Base-by-base conservation (phyloP, 345 rosid genomes). In the Fremontodendron californicum region DNA sequence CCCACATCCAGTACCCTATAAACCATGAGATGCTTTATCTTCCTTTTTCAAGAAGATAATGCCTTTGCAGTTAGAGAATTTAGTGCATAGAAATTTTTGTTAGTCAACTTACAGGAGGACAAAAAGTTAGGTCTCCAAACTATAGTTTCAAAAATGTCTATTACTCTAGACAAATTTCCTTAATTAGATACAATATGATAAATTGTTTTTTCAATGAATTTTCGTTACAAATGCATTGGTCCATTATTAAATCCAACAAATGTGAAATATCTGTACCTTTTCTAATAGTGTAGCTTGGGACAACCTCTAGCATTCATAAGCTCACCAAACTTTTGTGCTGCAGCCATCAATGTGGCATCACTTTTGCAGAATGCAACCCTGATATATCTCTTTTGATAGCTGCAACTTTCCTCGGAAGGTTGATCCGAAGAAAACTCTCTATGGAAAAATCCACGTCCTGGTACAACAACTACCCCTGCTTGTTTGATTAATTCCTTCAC, bases 1-100 rank as follows among this genome's bases (percentile, higher is more conserved):
- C 0, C 99, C 98, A 0, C 99, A 97, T 8, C 97, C 97, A 5
- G 96, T 91, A 19, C 93, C 97, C 29, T 90, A 93, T 94, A 91
- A 81, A 81, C 97, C 99, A 70, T 92, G 80, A 71, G 55, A 19
- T 57, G 23, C 60, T 23, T 76, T 37, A 57, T 57, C 16, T 29
- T 21, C n/a, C 12, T 23, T 18, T 61, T 13, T 27, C 58, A 46
- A 45, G 12, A n/a, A 73, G 33, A 6, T 35, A 73, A 37, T 21
- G 4, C 9, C 6, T 29, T 42, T 29, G 25, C 35, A 8, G 37
- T 58, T 55, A 68, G 33, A 68, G 48, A 58, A 68, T 35, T 42
- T 21, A 37, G 43, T 4, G 27, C 66, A 27, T 27, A 40, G 25
- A 21, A 40, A 48, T 2, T 29, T 70, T 49, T 75, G 12, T 31